Evolutionary conservation across 2,329 filamentous ascomycete species (phyloP), one percentile per base, ranked within the genome.

Genomic region (Metarhizium humberi): DNA sequence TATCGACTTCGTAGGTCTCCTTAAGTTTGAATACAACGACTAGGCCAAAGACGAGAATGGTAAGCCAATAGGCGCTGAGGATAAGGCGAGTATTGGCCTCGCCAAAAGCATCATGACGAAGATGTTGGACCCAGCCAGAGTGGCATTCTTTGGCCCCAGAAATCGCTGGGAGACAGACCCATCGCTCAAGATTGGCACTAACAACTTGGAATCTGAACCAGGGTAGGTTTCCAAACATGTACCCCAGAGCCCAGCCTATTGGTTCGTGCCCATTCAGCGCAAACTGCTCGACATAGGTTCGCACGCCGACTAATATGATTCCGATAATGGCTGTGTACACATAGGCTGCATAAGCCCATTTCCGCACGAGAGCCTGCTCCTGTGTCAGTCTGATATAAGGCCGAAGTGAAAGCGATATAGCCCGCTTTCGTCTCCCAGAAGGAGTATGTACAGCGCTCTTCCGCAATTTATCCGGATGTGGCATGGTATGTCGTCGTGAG

Each of bases 221-320:
- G 0, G 81, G 78, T 11, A 92, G 67, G 62, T 95, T 88, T 13
- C 92, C 92, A 58, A 97, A 81, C 3, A 96, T 74, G 69, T 99
- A 99, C 2, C 90, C 87, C 11, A 96, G 70, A 0, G 90, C 92
- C 94, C 94, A 99, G 2, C 92, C 90, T 48, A 99, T 82, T 0
- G 94, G 91, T 63, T 99, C 94, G 52, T 84, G 74, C 16, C 82
- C 84, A 38, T 78, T 66, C 1, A 99, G 76, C 14, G 90, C 91
- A 58, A 80, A 76, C 47, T 73, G 71, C 43, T 79, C 73, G 51
- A 97, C 82, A 61, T 90, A 87, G 2, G 76, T 75, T 54, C 91
- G 82, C 32, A 97, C 79, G 0, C 85, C 87, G 3, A 84, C 71
- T 3, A 96, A 71, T 53, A 95, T 81, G 36, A 90, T 80, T 1